A percentile compares a stretch with the other conserved stretches of the same genome.
These are phyloP conservation scores for Aspergillus heteromorphus DNA, from an alignment of 495 filamentous ascomycete species.

Conservation along the genomic window DNA sequence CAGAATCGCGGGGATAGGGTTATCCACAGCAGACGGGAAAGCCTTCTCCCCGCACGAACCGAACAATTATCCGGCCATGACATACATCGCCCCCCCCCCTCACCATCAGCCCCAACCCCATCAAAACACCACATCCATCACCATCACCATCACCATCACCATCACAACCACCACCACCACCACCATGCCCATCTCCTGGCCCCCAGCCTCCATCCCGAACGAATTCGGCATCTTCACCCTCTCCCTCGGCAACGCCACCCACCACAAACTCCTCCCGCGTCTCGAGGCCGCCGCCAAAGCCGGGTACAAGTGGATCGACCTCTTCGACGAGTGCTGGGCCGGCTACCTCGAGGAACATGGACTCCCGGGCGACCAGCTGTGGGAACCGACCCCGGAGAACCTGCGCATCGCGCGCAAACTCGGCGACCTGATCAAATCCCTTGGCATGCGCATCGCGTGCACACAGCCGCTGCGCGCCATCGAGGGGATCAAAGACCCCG, in stretches of 20 bases:
- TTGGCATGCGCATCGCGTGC: slow-evolving; percentile 29
- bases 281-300: slow-evolving; percentile 27
- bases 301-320: slow-evolving; percentile 30
- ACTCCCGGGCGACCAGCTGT: slow-evolving; percentile 19
- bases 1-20: neutral
- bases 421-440: slow-evolving; percentile 22
- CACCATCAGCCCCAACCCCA: neutral
- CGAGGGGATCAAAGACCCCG: slow-evolving; percentile 25
- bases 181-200: slow-evolving; percentile 17
- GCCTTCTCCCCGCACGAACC: neutral
- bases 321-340: slow-evolving; percentile 37
- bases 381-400: slow-evolving; percentile 26
- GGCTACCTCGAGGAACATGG: slow-evolving; percentile 26
- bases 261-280: slow-evolving; percentile 23
- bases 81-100: neutral
- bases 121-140: neutral
- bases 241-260: slow-evolving; percentile 27
- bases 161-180: neutral
- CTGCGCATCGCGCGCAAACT: slow-evolving; percentile 24
- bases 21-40: neutral
- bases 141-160: slow-evolving; percentile 6
- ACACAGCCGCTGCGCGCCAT: slow-evolving; percentile 29
- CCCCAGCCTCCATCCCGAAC: slow-evolving; percentile 7
- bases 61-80: neutral
- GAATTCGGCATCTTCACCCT: slow-evolving; percentile 28